phyloP scores from a whole-genome alignment of 306 rosid genomes.

The Acmispon strigosus region DNA sequence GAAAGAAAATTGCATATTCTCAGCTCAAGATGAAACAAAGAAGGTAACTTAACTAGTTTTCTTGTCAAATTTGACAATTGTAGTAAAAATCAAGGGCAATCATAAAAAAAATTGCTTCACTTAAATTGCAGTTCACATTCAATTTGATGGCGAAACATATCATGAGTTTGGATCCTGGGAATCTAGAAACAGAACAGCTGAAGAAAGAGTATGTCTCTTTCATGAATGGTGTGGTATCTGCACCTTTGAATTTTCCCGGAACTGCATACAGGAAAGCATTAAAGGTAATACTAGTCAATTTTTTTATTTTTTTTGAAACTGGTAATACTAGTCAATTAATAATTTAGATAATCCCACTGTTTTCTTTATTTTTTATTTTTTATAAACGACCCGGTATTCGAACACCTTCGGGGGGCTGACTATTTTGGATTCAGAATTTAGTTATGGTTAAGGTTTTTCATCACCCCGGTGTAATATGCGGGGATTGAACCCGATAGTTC shows the following conservation, averaged over 20 bases:
- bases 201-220: constrained; percentile 75
- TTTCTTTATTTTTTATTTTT: no score
- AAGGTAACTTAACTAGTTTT: constrained; percentile 36
- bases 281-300: constrained; percentile 35
- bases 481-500: no score
- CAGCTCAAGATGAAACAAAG: constrained; percentile 84
- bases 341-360: not conserved
- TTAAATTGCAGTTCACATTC: constrained; percentile 71
- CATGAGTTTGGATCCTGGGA: constrained; percentile 89
- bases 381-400: no score
- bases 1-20: constrained; percentile 49
- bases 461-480: no score
- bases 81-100: no score
- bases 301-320: not conserved
- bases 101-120: not conserved
- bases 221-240: constrained; percentile 87
- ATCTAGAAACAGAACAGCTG: constrained; percentile 67
- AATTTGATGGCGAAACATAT: constrained; percentile 83
- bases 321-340: not conserved
- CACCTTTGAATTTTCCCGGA: constrained; percentile 83
- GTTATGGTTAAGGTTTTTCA: no score
- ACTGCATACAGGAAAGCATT: constrained; percentile 78
- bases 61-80: not conserved
- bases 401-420: no score
- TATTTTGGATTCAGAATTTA: no score